phyloP scores from a whole-genome alignment of 2,329 filamentous ascomycete genomes.

The Verticillium albo-atrum region DNA sequence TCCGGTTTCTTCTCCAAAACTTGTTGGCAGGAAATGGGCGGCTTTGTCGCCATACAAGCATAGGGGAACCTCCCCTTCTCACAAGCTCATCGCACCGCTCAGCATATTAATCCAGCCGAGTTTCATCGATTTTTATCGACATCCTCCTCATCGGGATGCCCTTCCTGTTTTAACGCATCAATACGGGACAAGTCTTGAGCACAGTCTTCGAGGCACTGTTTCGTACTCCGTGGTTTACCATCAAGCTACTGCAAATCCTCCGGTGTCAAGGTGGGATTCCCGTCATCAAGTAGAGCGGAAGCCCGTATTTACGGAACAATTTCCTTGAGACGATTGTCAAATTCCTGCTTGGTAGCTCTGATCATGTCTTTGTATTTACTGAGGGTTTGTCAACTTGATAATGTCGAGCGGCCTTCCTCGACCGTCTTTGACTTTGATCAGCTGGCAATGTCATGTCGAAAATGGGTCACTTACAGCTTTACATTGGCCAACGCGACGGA shows the following conservation, averaged over 20 bases:
- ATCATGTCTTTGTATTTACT: slow-evolving; percentile 2
- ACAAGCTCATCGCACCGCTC: too few species aligned
- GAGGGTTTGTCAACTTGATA: background rate
- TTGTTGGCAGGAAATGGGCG: too few species aligned
- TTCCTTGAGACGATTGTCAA: slow-evolving; percentile 1
- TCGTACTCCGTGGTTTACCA: background rate
- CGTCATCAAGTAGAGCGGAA: background rate
- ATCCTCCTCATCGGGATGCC: too few species aligned
- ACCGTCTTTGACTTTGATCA: background rate
- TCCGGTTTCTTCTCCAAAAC: too few species aligned
- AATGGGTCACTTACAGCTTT: background rate
- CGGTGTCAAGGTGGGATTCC: background rate
- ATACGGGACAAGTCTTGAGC: background rate
- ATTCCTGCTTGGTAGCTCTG: background rate
- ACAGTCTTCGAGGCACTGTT: background rate
- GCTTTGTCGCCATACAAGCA: too few species aligned
- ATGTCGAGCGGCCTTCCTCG: background rate
- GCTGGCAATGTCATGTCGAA: background rate
- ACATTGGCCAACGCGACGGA: background rate
- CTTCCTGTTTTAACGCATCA: background rate
- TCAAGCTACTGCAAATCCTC: background rate
- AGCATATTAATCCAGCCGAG: too few species aligned
- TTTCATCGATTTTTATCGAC: too few species aligned
- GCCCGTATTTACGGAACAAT: background rate
- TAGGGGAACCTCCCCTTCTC: too few species aligned